These are phyloP conservation scores for Pleurotus platypus DNA, from an alignment of 768 basidiomycete genomes.

Conservation along the genomic window DNA sequence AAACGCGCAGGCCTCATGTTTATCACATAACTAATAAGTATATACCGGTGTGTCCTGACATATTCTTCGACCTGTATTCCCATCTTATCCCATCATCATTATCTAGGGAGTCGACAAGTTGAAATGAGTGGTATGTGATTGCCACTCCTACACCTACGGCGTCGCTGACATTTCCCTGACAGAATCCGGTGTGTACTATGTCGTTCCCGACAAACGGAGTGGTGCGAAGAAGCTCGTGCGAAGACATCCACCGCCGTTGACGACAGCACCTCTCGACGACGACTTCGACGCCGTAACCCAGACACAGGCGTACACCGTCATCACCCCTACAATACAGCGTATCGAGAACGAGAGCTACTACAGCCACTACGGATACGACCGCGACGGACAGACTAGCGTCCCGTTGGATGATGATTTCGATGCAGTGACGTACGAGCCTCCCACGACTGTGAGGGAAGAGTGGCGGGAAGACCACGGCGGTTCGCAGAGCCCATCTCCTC, in stretches of 20 bases:
- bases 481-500: background rate
- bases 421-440: constrained; percentile 23
- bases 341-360: constrained; percentile 8
- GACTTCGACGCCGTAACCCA: constrained; percentile 36
- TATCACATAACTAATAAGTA: no score
- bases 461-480: background rate
- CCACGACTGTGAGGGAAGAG: constrained; percentile 7
- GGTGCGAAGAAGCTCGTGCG: constrained; percentile 30
- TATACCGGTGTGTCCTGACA: no score
- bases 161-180: constrained; percentile 1
- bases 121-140: constrained; percentile 2
- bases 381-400: constrained; percentile 17
- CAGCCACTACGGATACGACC: constrained; percentile 5
- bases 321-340: constrained; percentile 16
- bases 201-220: constrained; percentile 33
- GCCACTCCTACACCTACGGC: background rate
- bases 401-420: constrained; percentile 38
- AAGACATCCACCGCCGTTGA: constrained; percentile 33
- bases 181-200: constrained; percentile 35
- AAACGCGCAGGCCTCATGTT: no score
- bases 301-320: constrained; percentile 20
- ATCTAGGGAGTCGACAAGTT: no score
- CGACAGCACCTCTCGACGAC: constrained; percentile 35
- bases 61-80: no score
- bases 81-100: no score